phyloP scores from a whole-genome alignment of 2,329 filamentous ascomycete genomes.

The Sporothrix pallida region DNA sequence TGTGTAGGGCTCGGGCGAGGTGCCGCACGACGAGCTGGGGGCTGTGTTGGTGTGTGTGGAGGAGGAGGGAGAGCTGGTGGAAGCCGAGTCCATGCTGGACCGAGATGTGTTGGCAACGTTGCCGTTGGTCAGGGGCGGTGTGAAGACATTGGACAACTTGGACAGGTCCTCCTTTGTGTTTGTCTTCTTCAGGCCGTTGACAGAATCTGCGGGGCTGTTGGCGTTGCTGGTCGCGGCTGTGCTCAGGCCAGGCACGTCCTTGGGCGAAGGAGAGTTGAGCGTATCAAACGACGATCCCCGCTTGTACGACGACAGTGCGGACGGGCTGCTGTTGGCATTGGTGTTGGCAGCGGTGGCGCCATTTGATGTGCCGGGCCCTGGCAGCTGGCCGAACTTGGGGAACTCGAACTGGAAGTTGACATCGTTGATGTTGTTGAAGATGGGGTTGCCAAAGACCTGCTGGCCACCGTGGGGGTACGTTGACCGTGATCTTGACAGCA shows the following conservation, averaged over 20 bases:
- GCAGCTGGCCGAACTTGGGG: conserved; percentile 84
- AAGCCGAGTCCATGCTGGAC: conserved; percentile 57
- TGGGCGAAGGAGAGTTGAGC: conserved; percentile 36
- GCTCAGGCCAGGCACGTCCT: conserved; percentile 40
- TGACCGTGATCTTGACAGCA: conserved; percentile 51
- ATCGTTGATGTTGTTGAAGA: conserved; percentile 67
- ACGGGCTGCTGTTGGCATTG: conserved; percentile 38
- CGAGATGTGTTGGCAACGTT: conserved; percentile 54
- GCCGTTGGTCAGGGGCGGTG: conserved; percentile 56
- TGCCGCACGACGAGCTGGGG: conserved; percentile 71
- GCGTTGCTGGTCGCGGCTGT: conserved; percentile 42
- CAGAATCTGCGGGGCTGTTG: conserved; percentile 46
- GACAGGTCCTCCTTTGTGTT: conserved; percentile 57
- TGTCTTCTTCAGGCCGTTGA: conserved; percentile 45
- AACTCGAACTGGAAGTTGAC: conserved; percentile 96
- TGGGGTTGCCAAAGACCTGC: conserved; percentile 57
- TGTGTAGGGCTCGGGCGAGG: conserved; percentile 76
- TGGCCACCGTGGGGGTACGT: conserved; percentile 39
- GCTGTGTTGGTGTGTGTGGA: conserved; percentile 66
- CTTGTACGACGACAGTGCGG: conserved; percentile 26
- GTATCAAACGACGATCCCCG: conserved; percentile 28
- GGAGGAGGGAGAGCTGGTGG: conserved; percentile 68
- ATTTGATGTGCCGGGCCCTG: conserved; percentile 50
- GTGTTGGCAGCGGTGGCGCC: conserved; percentile 33
- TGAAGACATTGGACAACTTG: conserved; percentile 65